phyloP scores from a whole-genome alignment of 225 moss, liverwort and hornwort genomes.

The Climacium dendroides region DNA sequence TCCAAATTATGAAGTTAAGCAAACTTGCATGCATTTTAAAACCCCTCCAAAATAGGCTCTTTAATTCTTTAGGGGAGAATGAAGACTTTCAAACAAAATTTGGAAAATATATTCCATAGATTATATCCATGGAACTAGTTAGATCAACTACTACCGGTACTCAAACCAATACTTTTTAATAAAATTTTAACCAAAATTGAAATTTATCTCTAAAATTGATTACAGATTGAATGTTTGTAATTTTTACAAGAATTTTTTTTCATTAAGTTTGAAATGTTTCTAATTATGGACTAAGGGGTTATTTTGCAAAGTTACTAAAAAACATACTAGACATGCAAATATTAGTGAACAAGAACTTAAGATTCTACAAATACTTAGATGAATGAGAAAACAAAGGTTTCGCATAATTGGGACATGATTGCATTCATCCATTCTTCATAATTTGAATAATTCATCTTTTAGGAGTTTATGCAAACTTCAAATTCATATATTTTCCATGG shows the following conservation, averaged over 20 bases:
- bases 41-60: rapidly evolving
- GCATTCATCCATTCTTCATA: neutral
- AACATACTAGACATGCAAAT: too few relatives aligned
- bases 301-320: neutral
- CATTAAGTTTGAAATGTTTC: neutral
- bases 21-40: too few relatives aligned
- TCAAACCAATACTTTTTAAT: neutral
- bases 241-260: neutral
- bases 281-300: rapidly evolving
- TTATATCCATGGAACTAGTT: too few relatives aligned
- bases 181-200: neutral
- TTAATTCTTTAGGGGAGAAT: too few relatives aligned
- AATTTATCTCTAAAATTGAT: neutral
- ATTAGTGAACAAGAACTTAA: neutral
- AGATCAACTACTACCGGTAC: neutral
- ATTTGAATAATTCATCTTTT: neutral
- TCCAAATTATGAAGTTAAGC: too few relatives aligned
- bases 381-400: neutral
- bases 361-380: neutral
- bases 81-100: neutral
- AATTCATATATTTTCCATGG: too few relatives aligned
- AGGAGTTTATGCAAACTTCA: too few relatives aligned
- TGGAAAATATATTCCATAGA: neutral
- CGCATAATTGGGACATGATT: neutral
- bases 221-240: neutral